Percentiles rank a stretch among this genome's conserved stretches.
These are phyloP conservation scores for Sideroxylon spinosum DNA, from an alignment of 179 eudicot genomes.

Conservation along the genomic window DNA sequence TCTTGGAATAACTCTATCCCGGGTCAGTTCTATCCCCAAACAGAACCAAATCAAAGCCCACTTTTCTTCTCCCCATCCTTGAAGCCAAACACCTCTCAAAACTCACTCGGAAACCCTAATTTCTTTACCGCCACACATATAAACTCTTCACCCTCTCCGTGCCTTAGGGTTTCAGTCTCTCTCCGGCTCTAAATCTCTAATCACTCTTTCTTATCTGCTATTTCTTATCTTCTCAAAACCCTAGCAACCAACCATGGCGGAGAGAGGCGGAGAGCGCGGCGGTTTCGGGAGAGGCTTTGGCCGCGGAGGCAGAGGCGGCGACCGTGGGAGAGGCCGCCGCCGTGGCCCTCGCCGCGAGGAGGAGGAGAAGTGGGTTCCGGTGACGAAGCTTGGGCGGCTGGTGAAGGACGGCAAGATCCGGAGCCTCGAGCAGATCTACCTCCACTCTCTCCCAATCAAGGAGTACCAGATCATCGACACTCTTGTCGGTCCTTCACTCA, in stretches of 20 bases:
- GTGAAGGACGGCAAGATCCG: slow-evolving; percentile 43
- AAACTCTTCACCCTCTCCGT: neutral
- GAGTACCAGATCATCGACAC: slow-evolving; percentile 55
- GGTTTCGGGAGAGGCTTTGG: slow-evolving; percentile 44
- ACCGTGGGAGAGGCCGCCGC: slow-evolving; percentile 42
- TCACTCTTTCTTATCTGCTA: neutral
- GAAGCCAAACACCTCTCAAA: slow-evolving; percentile 12
- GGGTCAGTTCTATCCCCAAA: neutral
- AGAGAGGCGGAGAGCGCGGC: slow-evolving; percentile 40
- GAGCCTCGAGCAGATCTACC: slow-evolving; percentile 52
- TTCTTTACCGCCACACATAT: neutral
- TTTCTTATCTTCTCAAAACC: slow-evolving; percentile 6
- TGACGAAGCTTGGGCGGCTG: slow-evolving; percentile 58
- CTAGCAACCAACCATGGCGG: slow-evolving; percentile 36
- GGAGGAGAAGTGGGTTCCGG: slow-evolving; percentile 61
- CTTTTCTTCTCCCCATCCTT: neutral
- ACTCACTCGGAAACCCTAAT: slow-evolving; percentile 11
- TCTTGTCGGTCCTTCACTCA: slow-evolving; percentile 40
- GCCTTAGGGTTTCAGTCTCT: slow-evolving; percentile 8
- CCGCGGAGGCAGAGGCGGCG: slow-evolving; percentile 21
- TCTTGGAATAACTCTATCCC: neutral
- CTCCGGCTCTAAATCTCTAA: neutral
- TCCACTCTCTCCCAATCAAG: slow-evolving; percentile 59
- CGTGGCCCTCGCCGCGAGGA: slow-evolving; percentile 53
- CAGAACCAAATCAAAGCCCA: slow-evolving; percentile 5